Evolutionary conservation across 2,329 filamentous ascomycete species (phyloP).

Genomic region (Nectriaceae sp.): DNA sequence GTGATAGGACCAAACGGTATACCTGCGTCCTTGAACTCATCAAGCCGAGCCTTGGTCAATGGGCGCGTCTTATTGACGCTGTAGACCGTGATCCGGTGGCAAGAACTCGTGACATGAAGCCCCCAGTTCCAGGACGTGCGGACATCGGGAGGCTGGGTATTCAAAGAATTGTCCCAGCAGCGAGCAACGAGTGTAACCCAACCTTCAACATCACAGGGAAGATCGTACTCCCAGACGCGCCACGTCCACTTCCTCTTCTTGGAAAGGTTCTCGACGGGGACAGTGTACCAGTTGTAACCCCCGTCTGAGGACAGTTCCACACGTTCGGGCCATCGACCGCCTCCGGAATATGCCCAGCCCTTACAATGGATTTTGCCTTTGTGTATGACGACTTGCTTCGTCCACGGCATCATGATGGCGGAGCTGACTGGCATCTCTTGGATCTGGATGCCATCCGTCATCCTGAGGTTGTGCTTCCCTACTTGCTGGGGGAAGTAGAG

Average conservation of each 20-base stretch:
- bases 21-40: constrained; percentile 50
- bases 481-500: constrained; percentile 69
- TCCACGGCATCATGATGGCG: constrained; percentile 65
- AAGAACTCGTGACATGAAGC: constrained; percentile 64
- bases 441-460: constrained; percentile 64
- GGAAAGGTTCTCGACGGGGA: constrained; percentile 60
- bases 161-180: constrained; percentile 63
- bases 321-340: constrained; percentile 60
- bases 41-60: constrained; percentile 50
- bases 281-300: constrained; percentile 64
- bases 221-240: constrained; percentile 63
- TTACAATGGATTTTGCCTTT: constrained; percentile 57
- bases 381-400: constrained; percentile 63
- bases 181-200: constrained; percentile 61
- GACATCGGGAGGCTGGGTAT: constrained; percentile 59
- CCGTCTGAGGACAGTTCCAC: constrained; percentile 67
- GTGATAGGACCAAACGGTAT: constrained; percentile 56
- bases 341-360: constrained; percentile 61
- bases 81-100: constrained; percentile 62
- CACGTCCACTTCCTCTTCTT: constrained; percentile 65
- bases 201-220: constrained; percentile 63
- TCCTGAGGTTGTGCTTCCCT: constrained; percentile 65
- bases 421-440: constrained; percentile 72
- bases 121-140: constrained; percentile 65
- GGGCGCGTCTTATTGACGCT: constrained; percentile 58